Conservation (phyloP, 2,329 filamentous ascomycete genomes). For the Falciphora oryzae region DNA sequence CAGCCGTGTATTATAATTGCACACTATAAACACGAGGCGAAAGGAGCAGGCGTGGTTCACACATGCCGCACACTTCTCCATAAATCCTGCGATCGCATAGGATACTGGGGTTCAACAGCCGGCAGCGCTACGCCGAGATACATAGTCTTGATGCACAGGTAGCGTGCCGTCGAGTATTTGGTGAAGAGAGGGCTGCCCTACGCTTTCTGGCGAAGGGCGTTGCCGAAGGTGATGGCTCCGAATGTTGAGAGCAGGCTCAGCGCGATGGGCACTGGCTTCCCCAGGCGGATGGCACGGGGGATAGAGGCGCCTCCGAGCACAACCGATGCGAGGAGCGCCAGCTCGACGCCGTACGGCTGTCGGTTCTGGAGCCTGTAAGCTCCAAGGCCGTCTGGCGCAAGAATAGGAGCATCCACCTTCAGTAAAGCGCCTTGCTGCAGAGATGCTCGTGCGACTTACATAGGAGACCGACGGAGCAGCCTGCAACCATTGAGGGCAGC, state of each 20-base stretch:
- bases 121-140: not conserved
- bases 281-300: conserved; percentile 74
- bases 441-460: conserved; percentile 35
- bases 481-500: conserved; percentile 79
- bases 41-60: not conserved
- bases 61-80: not conserved
- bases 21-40: not conserved
- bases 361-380: conserved; percentile 72
- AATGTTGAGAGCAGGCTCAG: conserved; percentile 74
- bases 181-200: conserved; percentile 19
- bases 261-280: conserved; percentile 78
- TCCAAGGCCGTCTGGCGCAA: conserved; percentile 60
- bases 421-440: not conserved
- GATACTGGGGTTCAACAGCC: not conserved
- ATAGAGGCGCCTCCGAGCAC: conserved; percentile 79
- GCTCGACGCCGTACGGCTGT: conserved; percentile 77
- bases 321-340: conserved; percentile 82
- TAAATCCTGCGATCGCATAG: not conserved
- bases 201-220: conserved; percentile 48
- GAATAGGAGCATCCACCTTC: not conserved
- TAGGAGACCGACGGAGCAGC: conserved; percentile 68
- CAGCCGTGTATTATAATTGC: not conserved
- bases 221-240: conserved; percentile 74
- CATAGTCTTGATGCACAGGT: not conserved
- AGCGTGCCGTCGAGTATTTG: not conserved